Base-by-base conservation (phyloP, 768 basidiomycete species). In the Hygrocybe punicea region DNA sequence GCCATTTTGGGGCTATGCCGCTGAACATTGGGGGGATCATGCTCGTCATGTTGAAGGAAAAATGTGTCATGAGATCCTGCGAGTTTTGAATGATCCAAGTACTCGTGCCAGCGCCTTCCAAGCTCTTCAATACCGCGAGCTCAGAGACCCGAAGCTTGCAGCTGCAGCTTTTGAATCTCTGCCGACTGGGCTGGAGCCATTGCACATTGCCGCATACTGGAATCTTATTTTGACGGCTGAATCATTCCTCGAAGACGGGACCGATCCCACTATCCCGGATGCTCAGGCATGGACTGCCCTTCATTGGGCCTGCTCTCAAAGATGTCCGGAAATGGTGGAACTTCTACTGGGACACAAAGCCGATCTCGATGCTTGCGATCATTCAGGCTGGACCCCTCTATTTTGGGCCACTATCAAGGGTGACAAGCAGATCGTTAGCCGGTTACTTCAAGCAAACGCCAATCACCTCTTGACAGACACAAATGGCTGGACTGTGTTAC, bases 341-440 rank as follows among this genome's bases (percentile, higher is more conserved):
- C 58, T 59, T n/a, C 34, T 59, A 14, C 54, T 59, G 16, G 34
- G 33, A 25, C 23, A 36, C 50, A 45, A 55, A 10, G 58, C 48
- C 51, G 40, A 48, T 35, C 3, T 59, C 39, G 33, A 59, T 56
- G 45, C 55, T 33, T 24, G 55, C 19, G 58, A 59, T 42, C 45
- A 46, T 33, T 55, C 40, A 13, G 34, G 50, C 35, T 59, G 58
- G 58, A 56, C 58, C 16, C 58, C 58, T 11, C 21, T 59, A 24
- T 59, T 59, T 53, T 59, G 58, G 58, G 55, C 58, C 6, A 56
- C 47, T 19, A 51, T 59, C 48, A 56, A 56, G n/a, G 58, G 58
- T 13, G 46, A 59, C 21, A 36, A 34, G 19, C 48, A 55, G 5
- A 50, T 55, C 19, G 33, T 59, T 46, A 21, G 42, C 23, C 39